Evolutionary conservation across 257 asterid species (phyloP).

Genomic region (Anisodus acutangulus): DNA sequence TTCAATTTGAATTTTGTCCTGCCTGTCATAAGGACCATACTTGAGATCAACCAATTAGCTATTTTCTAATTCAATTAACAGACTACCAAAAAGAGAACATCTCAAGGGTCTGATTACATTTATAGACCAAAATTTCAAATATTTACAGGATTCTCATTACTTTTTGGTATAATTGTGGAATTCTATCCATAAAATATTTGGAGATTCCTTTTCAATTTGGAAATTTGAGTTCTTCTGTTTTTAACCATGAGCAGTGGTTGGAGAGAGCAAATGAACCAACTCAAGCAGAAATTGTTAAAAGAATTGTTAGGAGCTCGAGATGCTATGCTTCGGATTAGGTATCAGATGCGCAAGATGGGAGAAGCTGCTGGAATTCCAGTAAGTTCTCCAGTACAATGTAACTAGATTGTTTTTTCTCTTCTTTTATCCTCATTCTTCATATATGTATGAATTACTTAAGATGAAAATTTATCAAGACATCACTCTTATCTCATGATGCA

Average conservation of each 20-base stretch:
- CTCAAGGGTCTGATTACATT: not conserved
- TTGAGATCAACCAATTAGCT: not conserved
- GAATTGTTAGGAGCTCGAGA: constrained; percentile 89
- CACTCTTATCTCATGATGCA: constrained; percentile 3
- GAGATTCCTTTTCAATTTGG: not conserved
- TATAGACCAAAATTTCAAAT: not conserved
- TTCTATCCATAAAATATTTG: not conserved
- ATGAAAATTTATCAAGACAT: not conserved
- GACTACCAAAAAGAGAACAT: not conserved
- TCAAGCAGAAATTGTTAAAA: constrained; percentile 56
- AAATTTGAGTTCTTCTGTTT: not conserved
- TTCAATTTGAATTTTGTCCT: not conserved
- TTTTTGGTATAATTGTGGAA: not conserved
- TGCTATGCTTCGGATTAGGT: constrained; percentile 83
- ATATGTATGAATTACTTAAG: not conserved
- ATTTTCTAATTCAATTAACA: constrained; percentile 6
- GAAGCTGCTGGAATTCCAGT: constrained; percentile 97
- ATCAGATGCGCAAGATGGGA: constrained; percentile 88
- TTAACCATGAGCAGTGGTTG: constrained; percentile 57
- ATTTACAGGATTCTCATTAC: not conserved
- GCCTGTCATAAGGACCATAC: constrained; percentile 6
- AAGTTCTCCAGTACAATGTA: constrained; percentile 37
- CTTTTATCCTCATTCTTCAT: not conserved
- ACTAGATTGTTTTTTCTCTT: constrained; percentile 23
- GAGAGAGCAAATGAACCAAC: constrained; percentile 55